Conservation (phyloP, 2,329 filamentous ascomycete genomes). For the Nakataea oryzae region DNA sequence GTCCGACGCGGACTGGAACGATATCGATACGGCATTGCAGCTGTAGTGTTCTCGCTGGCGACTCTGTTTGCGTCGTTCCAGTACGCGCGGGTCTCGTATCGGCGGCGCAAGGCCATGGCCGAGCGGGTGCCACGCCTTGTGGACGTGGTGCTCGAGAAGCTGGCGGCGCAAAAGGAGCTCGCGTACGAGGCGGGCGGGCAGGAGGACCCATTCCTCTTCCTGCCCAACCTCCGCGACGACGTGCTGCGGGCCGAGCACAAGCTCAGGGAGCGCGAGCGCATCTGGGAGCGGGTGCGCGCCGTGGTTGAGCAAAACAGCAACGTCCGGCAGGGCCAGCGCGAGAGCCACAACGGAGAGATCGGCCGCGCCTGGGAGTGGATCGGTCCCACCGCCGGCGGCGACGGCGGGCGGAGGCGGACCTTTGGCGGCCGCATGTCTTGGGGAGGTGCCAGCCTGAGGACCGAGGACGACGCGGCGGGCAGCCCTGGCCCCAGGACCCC, state of each 20-base stretch:
- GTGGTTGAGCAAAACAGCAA: conserved; percentile 94
- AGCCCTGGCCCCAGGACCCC: background rate
- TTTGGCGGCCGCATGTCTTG: conserved; percentile 37
- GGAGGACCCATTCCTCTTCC: conserved; percentile 70
- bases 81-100: conserved; percentile 57
- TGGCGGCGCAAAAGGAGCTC: conserved; percentile 76
- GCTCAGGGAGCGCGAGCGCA: conserved; percentile 60
- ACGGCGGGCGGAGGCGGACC: conserved; percentile 26
- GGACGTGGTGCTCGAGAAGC: conserved; percentile 69
- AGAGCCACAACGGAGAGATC: conserved; percentile 55
- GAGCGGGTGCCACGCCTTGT: conserved; percentile 75
- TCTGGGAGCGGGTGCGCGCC: conserved; percentile 74
- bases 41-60: conserved; percentile 41
- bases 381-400: conserved; percentile 35
- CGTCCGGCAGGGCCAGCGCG: conserved; percentile 64
- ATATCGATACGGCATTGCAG: conserved; percentile 77
- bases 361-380: conserved; percentile 63
- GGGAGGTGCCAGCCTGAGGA: conserved; percentile 24
- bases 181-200: conserved; percentile 41
- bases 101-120: conserved; percentile 52
- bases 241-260: conserved; percentile 75
- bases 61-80: conserved; percentile 22
- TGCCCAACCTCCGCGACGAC: conserved; percentile 85
- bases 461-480: conserved; percentile 16
- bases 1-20: conserved; percentile 71